Base-by-base conservation (phyloP, 768 basidiomycete species). In the Boletus tomentosulus region DNA sequence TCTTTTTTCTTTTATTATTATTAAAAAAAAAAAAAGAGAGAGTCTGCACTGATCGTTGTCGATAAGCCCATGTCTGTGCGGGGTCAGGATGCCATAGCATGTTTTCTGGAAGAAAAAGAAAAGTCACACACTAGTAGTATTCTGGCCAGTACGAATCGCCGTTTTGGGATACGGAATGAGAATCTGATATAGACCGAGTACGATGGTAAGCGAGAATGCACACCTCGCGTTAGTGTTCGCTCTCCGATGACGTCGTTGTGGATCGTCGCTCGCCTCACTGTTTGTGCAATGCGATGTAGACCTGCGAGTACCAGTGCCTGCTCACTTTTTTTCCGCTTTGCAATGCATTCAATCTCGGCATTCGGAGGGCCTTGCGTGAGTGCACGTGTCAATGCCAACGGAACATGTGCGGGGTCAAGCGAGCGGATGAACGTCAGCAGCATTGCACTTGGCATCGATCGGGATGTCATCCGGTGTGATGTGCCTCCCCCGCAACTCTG, bases 241-340 rank as follows among this genome's bases (percentile, higher is more conserved):
- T 34, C 41, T 34, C 31, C 34, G 28, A 30, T 27, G 43, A 44
- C 43, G 43, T 44, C 15, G 43, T 13, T 41, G 15, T 19, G 10
- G 38, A 39, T 39, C 38, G 38, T 39, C n/a, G 38, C 38, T 37
- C 15, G 35, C 16, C 7, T 37, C 35, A 25, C 10, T 41, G 39
- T 41, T 41, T 41, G 39, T 41, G 13, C 12, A 28, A 44, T 44
- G 25, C 42, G 13, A 25, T 44, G 42, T 25, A n/a, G n/a, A n/a
- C n/a, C n/a, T n/a, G n/a, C n/a, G n/a, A n/a, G n/a, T n/a, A 25
- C 42, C 38, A 6, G n/a, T n/a, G 22, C 33, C 33, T 47, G 46
- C 27, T 25, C 48, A 31, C 48, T 19, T 49, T 49, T 38, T 39
- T 11, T 49, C 48, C 48, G 38, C 48, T 49, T 11, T 48, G 49